Evolutionary conservation across 768 basidiomycete species (phyloP).

Genomic region (Boletus insuetus): DNA sequence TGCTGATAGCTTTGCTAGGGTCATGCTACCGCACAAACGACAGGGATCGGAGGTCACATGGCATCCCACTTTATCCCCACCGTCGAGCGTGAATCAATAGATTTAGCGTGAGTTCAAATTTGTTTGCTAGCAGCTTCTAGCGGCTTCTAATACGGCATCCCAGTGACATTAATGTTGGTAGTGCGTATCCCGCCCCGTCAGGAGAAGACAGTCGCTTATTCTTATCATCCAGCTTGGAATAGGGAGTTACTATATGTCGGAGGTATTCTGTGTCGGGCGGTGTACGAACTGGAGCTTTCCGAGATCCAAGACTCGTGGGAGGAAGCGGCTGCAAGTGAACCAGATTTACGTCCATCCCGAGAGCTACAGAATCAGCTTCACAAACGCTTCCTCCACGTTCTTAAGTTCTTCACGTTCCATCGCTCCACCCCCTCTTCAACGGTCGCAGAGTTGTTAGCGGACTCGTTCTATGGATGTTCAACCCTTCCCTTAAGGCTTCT

Average conservation of each 20-base stretch:
- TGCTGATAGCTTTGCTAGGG: neutral
- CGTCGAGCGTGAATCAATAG: conserved; percentile 1
- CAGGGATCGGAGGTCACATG: conserved; percentile 2
- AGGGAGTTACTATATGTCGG: conserved; percentile 81
- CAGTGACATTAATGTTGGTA: neutral
- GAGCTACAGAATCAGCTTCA: neutral
- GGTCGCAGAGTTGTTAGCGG: conserved; percentile 68
- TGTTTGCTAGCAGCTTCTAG: neutral
- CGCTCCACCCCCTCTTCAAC: conserved; percentile 69
- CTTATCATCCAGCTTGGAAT: conserved; percentile 67
- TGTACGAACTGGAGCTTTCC: conserved; percentile 79
- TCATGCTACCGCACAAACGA: conserved; percentile 4
- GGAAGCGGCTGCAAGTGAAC: neutral
- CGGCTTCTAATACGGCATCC: neutral
- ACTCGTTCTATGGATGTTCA: conserved; percentile 73
- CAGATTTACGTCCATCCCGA: neutral
- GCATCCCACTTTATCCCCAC: conserved; percentile 1
- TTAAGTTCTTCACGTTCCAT: conserved; percentile 11
- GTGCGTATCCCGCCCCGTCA: neutral
- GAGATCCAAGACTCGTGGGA: conserved; percentile 38
- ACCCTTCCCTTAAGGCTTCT: conserved; percentile 63
- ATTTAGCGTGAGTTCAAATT: neutral
- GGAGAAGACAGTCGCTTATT: neutral
- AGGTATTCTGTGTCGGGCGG: conserved; percentile 73
- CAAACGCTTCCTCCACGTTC: conserved; percentile 1